Percentiles rank a stretch among this genome's conserved stretches.
phyloP scores from a whole-genome alignment of 1,139 yeast species.

The Diutina ranongensis region DNA sequence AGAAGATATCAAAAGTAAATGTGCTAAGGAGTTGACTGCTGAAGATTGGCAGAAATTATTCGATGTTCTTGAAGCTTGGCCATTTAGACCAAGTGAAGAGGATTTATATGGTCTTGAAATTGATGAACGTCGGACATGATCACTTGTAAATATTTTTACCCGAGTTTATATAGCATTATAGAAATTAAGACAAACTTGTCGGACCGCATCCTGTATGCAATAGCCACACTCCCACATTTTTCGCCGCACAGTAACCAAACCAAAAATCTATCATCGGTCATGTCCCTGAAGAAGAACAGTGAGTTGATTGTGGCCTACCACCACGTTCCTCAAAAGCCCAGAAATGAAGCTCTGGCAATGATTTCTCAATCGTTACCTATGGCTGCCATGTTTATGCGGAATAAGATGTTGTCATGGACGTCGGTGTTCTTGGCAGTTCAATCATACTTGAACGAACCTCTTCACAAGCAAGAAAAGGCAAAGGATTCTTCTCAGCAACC shows the following conservation, averaged over 20 bases:
- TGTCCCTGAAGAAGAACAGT: not conserved
- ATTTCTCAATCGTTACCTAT: conserved; percentile 53
- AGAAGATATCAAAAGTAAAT: conserved; percentile 26
- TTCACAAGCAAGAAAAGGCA: conserved; percentile 12
- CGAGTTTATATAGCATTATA: no score
- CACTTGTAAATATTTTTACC: no score
- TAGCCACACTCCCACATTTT: not conserved
- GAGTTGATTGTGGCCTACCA: conserved; percentile 16
- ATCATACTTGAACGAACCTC: conserved; percentile 17
- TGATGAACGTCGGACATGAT: not conserved
- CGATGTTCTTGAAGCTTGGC: conserved; percentile 58
- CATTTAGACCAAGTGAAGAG: conserved; percentile 59
- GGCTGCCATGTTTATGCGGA: conserved; percentile 51
- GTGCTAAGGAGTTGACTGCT: conserved; percentile 37
- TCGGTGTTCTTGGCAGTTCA: conserved; percentile 32
- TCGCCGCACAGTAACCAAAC: no score
- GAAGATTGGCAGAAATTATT: conserved; percentile 45
- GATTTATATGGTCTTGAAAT: not conserved
- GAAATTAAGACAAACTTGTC: no score
- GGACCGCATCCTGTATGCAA: no score
- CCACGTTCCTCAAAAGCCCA: conserved; percentile 39
- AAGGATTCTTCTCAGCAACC: conserved; percentile 25
- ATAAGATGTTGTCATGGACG: conserved; percentile 15
- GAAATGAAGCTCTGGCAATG: conserved; percentile 32
- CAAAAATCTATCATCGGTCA: not conserved